Evolutionary conservation across 805 yeast species (phyloP).

Genomic region (Phaffomyces opuntiae): DNA sequence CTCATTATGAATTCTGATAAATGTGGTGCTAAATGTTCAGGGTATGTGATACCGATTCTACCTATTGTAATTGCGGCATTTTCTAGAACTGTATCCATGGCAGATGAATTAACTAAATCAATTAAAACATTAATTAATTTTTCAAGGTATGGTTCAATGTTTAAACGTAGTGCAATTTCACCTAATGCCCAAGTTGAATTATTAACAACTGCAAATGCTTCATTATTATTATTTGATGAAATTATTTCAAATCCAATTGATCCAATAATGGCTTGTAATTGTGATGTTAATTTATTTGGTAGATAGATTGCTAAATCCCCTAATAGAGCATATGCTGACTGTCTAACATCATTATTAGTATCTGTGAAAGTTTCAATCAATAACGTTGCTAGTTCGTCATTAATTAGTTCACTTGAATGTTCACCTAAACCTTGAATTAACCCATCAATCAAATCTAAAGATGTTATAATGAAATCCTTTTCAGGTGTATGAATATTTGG

Average conservation of each 20-base stretch:
- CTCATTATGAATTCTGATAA: constrained; percentile 48
- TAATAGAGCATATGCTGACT: constrained; percentile 79
- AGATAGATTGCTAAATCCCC: constrained; percentile 80
- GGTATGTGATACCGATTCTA: constrained; percentile 61
- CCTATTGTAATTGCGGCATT: constrained; percentile 90
- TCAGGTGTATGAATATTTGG: constrained; percentile 74
- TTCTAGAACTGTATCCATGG: constrained; percentile 63
- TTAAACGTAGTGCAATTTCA: constrained; percentile 63
- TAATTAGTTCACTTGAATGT: constrained; percentile 51
- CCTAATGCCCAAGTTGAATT: constrained; percentile 95
- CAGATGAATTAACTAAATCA: constrained; percentile 51
- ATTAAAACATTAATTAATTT: constrained; percentile 51
- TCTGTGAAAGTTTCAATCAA: constrained; percentile 68
- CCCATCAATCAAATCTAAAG: constrained; percentile 88
- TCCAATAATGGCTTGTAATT: constrained; percentile 47
- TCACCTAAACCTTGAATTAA: constrained; percentile 79
- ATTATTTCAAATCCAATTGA: constrained; percentile 65
- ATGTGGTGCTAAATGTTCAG: constrained; percentile 53
- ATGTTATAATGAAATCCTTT: constrained; percentile 82
- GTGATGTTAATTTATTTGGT: constrained; percentile 26
- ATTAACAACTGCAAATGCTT: constrained; percentile 60
- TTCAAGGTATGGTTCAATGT: constrained; percentile 43
- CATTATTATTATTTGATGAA: constrained; percentile 33
- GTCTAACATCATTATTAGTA: constrained; percentile 81
- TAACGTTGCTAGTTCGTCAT: constrained; percentile 47